Conservation (phyloP, 2,329 filamentous ascomycete species). For the Penicillium expansum region DNA sequence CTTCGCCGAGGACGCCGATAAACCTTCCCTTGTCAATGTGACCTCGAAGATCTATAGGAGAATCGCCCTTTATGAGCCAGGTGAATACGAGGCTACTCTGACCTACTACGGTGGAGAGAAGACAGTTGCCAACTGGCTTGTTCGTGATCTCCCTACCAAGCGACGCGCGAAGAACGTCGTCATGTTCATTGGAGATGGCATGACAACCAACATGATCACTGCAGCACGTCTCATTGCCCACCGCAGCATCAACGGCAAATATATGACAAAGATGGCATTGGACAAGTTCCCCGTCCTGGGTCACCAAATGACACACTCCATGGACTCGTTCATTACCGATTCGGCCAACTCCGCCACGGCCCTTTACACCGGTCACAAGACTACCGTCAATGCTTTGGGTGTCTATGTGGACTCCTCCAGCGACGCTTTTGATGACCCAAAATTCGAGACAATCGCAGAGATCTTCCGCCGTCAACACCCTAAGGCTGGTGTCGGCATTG, state of each 20-base stretch:
- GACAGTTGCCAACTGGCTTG: slow-evolving; percentile 73
- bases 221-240: slow-evolving; percentile 78
- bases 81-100: slow-evolving; percentile 73
- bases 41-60: slow-evolving; percentile 75
- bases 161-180: slow-evolving; percentile 82
- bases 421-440: slow-evolving; percentile 75
- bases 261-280: slow-evolving; percentile 70
- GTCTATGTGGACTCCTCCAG: slow-evolving; percentile 76
- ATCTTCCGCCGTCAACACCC: slow-evolving; percentile 66
- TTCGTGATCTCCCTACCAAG: slow-evolving; percentile 66
- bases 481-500: slow-evolving; percentile 60
- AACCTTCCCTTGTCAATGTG: slow-evolving; percentile 72
- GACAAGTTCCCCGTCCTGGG: slow-evolving; percentile 83
- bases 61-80: slow-evolving; percentile 73
- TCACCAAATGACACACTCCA: slow-evolving; percentile 85
- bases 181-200: slow-evolving; percentile 73
- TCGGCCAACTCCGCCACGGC: slow-evolving; percentile 81
- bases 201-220: slow-evolving; percentile 52
- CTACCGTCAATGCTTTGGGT: slow-evolving; percentile 75
- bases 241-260: slow-evolving; percentile 80
- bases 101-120: slow-evolving; percentile 70
- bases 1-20: slow-evolving; percentile 69
- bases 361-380: slow-evolving; percentile 80
- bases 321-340: slow-evolving; percentile 83
- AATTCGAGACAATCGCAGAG: slow-evolving; percentile 74